phyloP scores from a whole-genome alignment of 2,329 filamentous ascomycete genomes.

The Pseudogymnoascus sp. region DNA sequence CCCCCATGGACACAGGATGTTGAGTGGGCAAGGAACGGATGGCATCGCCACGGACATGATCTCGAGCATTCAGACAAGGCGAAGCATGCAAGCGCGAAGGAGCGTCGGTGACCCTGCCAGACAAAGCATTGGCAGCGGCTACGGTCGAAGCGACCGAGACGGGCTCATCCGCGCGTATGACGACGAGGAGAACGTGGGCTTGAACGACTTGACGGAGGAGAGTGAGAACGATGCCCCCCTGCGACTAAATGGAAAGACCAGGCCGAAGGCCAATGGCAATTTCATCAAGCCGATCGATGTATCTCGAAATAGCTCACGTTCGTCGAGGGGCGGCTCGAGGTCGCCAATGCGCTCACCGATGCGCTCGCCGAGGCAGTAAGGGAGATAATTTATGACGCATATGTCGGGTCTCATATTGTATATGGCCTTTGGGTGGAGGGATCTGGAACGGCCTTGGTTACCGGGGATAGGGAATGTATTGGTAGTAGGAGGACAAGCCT shows the following conservation, averaged over 20 bases:
- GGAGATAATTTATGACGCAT: not conserved
- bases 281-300: not conserved
- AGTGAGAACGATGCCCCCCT: slow-evolving; percentile 50
- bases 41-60: slow-evolving; percentile 87
- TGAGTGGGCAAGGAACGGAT: slow-evolving; percentile 56
- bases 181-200: slow-evolving; percentile 64
- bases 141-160: slow-evolving; percentile 58
- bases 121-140: slow-evolving; percentile 52
- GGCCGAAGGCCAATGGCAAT: slow-evolving; percentile 1
- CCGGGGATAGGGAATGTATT: not conserved
- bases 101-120: slow-evolving; percentile 51
- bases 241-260: not conserved
- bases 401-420: not conserved
- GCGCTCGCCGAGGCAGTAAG: slow-evolving; percentile 3
- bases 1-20: slow-evolving; percentile 64
- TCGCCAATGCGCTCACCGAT: not conserved
- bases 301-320: slow-evolving; percentile 1
- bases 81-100: slow-evolving; percentile 84
- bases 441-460: slow-evolving; percentile 5
- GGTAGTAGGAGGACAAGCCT: not conserved
- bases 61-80: slow-evolving; percentile 77
- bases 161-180: slow-evolving; percentile 86
- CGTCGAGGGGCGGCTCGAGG: not conserved
- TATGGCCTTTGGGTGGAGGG: slow-evolving; percentile 1
- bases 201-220: slow-evolving; percentile 73